Conservation (phyloP, 805 yeast genomes). For the Wickerhamiella domercqiae region DNA sequence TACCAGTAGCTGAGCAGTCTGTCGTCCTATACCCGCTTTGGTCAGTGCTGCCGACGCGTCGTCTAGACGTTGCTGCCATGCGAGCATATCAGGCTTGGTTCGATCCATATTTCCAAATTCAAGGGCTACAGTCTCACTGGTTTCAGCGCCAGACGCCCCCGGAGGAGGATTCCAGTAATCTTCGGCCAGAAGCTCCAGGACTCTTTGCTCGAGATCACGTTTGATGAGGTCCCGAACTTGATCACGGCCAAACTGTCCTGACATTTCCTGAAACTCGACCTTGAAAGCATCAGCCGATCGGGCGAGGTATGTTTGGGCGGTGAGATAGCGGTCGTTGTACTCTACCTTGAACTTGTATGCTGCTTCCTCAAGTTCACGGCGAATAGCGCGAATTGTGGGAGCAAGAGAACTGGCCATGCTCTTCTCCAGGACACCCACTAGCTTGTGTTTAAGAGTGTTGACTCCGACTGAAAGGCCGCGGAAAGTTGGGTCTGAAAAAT, state of each 20-base stretch:
- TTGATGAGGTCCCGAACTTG: constrained; percentile 68
- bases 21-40: constrained; percentile 84
- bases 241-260: constrained; percentile 64
- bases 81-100: constrained; percentile 44
- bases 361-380: constrained; percentile 86
- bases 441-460: constrained; percentile 52
- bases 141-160: constrained; percentile 14
- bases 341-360: constrained; percentile 89
- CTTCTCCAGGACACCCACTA: constrained; percentile 73
- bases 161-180: constrained; percentile 76
- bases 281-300: constrained; percentile 81
- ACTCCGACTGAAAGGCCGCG: constrained; percentile 62
- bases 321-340: constrained; percentile 82
- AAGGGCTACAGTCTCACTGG: not conserved
- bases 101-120: not conserved
- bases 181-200: constrained; percentile 71
- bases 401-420: constrained; percentile 81
- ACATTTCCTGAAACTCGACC: constrained; percentile 71
- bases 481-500: constrained; percentile 46
- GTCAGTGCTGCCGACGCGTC: constrained; percentile 71
- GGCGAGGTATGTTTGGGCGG: constrained; percentile 89
- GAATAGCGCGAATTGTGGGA: constrained; percentile 75
- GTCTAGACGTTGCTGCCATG: constrained; percentile 82
- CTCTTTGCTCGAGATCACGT: constrained; percentile 77
- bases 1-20: constrained; percentile 70